Base-by-base conservation (phyloP, 768 basidiomycete genomes). In the Gyrodon lividus region DNA sequence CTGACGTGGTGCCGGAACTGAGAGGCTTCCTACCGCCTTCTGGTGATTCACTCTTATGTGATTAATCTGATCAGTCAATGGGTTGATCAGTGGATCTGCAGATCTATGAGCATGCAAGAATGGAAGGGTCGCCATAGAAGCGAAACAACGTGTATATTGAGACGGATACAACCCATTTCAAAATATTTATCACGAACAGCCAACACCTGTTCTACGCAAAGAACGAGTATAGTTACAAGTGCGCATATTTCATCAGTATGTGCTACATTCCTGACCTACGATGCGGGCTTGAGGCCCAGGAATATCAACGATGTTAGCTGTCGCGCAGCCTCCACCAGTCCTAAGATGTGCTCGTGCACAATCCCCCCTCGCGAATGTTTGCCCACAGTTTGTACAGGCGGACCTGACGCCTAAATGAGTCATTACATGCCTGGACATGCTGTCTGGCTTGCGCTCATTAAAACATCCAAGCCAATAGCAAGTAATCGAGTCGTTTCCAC, bases 1-100 rank as follows among this genome's bases (percentile, higher is more conserved):
- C 71, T 50, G 87, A 89, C 60, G 59, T 87, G 22, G 80, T 90
- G 4, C 68, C 76, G 4, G 88, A 90, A 65, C n/a, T 50, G 30
- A 30, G 30, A 30, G 10, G 35, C 16, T 37, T 4, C 33, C 10
- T 34, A 10, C 10, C 4, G 16, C 10, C 16, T 34, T 34, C 33
- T 34, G 33, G 16, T 34, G 4, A 4, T 10, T 34, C 24, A 4
- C 24, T 4, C 24, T 4, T 26, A 26, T 26, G 4, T 26, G 24
- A 26, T 26, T 4, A 26, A 4, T 26, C n/a, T n/a, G n/a, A n/a
- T 26, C 24, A 26, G 24, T 26, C 24, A 26, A 26, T n/a, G n/a
- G n/a, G n/a, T n/a, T n/a, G n/a, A n/a, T n/a, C n/a, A n/a, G n/a
- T n/a, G n/a, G n/a, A n/a, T n/a, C n/a, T n/a, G n/a, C n/a, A n/a